Conservation (phyloP, 1,284 basidiomycete genomes). For the Prillingera fragicola region DNA sequence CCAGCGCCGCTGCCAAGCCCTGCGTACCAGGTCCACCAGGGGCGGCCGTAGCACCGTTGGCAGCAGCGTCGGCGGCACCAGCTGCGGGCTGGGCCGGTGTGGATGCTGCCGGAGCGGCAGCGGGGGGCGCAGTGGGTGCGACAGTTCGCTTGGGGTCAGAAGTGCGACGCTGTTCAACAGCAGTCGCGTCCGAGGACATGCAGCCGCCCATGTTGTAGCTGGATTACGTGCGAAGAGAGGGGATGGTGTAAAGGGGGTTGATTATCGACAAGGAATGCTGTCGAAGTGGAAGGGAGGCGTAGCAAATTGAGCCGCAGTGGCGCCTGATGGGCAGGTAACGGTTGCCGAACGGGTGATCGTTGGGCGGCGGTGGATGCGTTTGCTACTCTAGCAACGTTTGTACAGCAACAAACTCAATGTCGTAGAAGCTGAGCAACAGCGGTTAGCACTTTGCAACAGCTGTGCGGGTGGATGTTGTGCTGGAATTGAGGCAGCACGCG, state of each 20-base stretch:
- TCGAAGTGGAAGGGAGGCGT: too few relatives aligned
- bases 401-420: too few relatives aligned
- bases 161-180: conserved; percentile 15
- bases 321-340: too few relatives aligned
- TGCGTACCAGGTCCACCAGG: conserved; percentile 12
- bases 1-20: conserved; percentile 35
- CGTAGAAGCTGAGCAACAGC: too few relatives aligned
- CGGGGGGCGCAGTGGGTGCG: conserved; percentile 1
- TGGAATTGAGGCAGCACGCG: too few relatives aligned
- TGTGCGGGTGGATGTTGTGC: too few relatives aligned
- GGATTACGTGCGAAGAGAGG: background rate
- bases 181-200: conserved; percentile 30
- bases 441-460: too few relatives aligned
- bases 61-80: conserved; percentile 23
- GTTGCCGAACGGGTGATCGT: too few relatives aligned
- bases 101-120: conserved; percentile 3
- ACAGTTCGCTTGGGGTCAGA: conserved; percentile 11
- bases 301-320: too few relatives aligned
- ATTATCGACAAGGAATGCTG: too few relatives aligned
- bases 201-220: conserved; percentile 35
- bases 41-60: conserved; percentile 2
- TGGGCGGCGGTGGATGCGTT: too few relatives aligned
- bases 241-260: background rate
- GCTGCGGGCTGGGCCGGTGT: conserved; percentile 19
- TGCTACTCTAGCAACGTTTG: too few relatives aligned